A percentile compares a stretch with the other conserved stretches of the same genome.
phyloP scores from a whole-genome alignment of 257 asterid genomes.

The Solanum verrucosum region DNA sequence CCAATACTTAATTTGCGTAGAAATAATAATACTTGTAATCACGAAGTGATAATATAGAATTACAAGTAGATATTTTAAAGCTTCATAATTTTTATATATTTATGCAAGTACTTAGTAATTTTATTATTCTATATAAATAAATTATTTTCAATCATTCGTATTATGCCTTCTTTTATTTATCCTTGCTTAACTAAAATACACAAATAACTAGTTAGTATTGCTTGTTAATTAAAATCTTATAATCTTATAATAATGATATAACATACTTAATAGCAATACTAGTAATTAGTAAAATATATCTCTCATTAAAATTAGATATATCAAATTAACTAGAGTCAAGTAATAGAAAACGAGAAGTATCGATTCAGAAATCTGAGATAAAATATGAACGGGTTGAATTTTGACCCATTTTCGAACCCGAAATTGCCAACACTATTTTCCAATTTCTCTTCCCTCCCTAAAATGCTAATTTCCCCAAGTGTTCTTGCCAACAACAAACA shows the following conservation, averaged over 20 bases:
- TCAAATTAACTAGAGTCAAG: fast-evolving
- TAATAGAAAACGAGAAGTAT: background rate
- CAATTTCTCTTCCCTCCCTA: background rate
- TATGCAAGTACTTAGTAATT: background rate
- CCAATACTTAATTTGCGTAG: background rate
- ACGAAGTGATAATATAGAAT: no score
- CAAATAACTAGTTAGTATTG: background rate
- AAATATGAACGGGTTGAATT: background rate
- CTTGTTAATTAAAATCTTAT: background rate
- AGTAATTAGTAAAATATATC: no score
- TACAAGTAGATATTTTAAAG: background rate
- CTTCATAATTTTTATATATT: background rate
- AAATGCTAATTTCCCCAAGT: background rate
- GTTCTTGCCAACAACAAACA: background rate
- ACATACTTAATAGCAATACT: background rate
- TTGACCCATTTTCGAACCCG: background rate
- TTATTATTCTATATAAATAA: background rate
- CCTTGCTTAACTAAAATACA: background rate
- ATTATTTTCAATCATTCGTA: background rate
- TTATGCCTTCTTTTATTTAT: background rate
- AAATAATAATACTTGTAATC: background rate
- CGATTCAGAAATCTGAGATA: fast-evolving
- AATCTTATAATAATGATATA: no score
- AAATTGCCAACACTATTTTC: background rate
- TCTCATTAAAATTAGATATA: no score